Evolutionary conservation across 495 filamentous ascomycete genomes (phyloP), one percentile per base, ranked within the genome.

Genomic region (Chlorociboria aeruginascens): DNA sequence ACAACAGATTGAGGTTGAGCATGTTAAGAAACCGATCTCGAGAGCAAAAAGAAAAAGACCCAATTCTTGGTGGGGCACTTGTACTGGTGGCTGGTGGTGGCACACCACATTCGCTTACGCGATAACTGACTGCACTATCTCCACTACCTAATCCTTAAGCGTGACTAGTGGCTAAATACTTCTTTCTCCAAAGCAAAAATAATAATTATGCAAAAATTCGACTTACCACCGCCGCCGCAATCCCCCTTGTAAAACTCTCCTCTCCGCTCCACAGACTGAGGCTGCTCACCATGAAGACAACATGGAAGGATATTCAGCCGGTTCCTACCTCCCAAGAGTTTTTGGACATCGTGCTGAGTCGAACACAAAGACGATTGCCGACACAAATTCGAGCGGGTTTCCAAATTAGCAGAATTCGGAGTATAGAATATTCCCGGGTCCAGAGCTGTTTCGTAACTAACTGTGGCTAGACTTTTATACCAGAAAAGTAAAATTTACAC

Each of bases 401-500:
- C 72, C 85, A 95, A 66, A 97, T 98, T 62, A 86, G 80, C 58
- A 81, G 92, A 74, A 97, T 98, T 58, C 71, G 90, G 73, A 79
- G 79, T 80, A 72, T 45, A 63, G 56, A 50, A 35, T 51, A 52
- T 48, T 62, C 49, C 55, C 4, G 1, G 1, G 4, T 6, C 14
- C 12, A 32, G 6, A 16, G 30, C 29, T 32, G 32, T 37, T 10
- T 20, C 34, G 52, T 29, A 13, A 32, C 57, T 60, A 33, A 62
- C 40, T 17, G 29, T 48, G 32, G 43, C 45, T 54, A 82, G 86
- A 81, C 47, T 96, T 95, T 72, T 95, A 95, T 63, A 95, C 89
- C 49, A 77, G 92, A 63, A 97, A 98, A 68, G 92, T 97, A 74
- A 98, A 97, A 65, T 97, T 85, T 64, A 97, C 92, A n/a, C 81